Evolutionary conservation across 371 early-diverging fungal genomes (phyloP).

Genomic region (Batkoa obscura): DNA sequence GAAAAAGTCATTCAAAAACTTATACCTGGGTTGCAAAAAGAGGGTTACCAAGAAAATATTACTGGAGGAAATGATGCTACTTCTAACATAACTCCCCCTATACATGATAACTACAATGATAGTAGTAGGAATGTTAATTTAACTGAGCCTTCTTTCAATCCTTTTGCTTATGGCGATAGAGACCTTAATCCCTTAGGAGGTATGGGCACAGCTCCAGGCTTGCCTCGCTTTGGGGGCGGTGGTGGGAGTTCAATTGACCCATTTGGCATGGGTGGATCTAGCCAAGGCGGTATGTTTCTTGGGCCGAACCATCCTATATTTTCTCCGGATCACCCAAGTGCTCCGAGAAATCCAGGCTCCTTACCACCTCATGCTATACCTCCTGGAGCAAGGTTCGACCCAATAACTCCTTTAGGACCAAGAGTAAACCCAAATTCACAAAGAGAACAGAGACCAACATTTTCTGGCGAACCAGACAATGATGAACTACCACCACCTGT

Average conservation of each 20-base stretch:
- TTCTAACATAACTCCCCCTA: not conserved
- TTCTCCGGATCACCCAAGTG: constrained; percentile 17
- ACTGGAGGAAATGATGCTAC: not conserved
- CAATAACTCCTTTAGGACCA: constrained; percentile 62
- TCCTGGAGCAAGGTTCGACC: constrained; percentile 82
- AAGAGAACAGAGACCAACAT: constrained; percentile 14
- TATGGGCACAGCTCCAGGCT: constrained; percentile 8
- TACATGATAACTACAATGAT: not conserved
- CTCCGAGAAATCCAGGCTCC: constrained; percentile 1
- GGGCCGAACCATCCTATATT: constrained; percentile 84
- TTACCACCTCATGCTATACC: constrained; percentile 55
- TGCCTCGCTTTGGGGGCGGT: constrained; percentile 17
- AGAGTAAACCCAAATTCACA: constrained; percentile 21
- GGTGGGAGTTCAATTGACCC: constrained; percentile 13
- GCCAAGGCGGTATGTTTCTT: constrained; percentile 63
- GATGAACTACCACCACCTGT: constrained; percentile 52
- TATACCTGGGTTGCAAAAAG: constrained; percentile 41
- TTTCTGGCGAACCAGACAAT: constrained; percentile 46
- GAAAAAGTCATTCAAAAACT: constrained; percentile 38
- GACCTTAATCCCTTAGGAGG: constrained; percentile 9
- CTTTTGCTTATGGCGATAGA: constrained; percentile 19
- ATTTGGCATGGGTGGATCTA: constrained; percentile 11
- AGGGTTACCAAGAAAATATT: constrained; percentile 22
- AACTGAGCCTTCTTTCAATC: constrained; percentile 10
- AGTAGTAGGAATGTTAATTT: not conserved